These are phyloP conservation scores for Russula olivacea DNA, from an alignment of 768 basidiomycete species.

Conservation along the genomic window DNA sequence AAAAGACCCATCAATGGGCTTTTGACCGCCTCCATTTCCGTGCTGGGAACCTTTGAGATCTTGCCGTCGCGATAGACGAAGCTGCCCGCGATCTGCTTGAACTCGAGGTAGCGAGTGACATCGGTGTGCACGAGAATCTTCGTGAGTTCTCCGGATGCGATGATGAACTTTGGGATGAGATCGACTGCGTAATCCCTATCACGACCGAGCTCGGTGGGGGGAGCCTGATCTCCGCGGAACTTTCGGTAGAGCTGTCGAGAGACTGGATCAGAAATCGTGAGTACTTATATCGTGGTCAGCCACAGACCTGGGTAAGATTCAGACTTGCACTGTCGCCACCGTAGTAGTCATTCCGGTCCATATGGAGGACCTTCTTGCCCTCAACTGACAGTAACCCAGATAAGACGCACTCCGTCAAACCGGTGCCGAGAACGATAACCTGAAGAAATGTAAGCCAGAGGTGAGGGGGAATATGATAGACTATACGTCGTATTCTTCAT, in stretches of 20 bases:
- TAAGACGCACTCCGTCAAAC: slow-evolving; percentile 96
- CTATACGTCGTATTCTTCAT: slow-evolving; percentile 96
- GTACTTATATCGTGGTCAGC: slow-evolving; percentile 5
- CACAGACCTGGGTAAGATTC: slow-evolving; percentile 88
- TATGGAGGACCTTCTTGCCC: slow-evolving; percentile 99
- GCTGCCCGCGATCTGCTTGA: slow-evolving; percentile 99
- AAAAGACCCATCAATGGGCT: slow-evolving; percentile 98
- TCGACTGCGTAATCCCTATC: slow-evolving; percentile 98
- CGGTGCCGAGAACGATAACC: slow-evolving; percentile 93
- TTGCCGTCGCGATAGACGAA: slow-evolving; percentile 95
- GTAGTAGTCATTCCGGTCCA: slow-evolving; percentile 98
- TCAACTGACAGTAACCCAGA: slow-evolving; percentile 98
- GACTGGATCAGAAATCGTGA: slow-evolving; percentile 17
- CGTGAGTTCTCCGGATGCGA: slow-evolving; percentile 94
- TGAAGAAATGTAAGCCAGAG: slow-evolving; percentile 30
- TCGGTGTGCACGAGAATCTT: slow-evolving; percentile 98
- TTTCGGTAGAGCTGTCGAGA: slow-evolving; percentile 81
- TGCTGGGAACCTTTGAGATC: slow-evolving; percentile 97
- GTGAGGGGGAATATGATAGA: not conserved
- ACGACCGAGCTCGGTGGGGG: slow-evolving; percentile 83
- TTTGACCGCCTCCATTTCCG: slow-evolving; percentile 93
- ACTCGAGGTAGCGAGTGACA: slow-evolving; percentile 97
- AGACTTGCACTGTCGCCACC: slow-evolving; percentile 95
- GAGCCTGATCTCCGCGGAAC: slow-evolving; percentile 72
- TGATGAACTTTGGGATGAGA: slow-evolving; percentile 98